Evolutionary conservation across 2,329 filamentous ascomycete genomes (phyloP).

Genomic region (Neurospora crassa): DNA sequence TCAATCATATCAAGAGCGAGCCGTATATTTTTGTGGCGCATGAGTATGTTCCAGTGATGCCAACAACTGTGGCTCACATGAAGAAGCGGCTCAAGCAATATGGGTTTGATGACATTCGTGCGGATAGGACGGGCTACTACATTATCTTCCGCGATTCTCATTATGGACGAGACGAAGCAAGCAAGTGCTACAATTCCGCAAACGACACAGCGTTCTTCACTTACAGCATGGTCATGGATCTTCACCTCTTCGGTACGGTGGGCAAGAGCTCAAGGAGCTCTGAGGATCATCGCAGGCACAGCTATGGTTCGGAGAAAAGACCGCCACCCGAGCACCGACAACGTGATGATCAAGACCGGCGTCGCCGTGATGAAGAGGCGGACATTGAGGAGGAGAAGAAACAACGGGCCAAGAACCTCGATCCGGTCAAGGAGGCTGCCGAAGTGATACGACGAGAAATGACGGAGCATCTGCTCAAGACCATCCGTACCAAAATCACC

Average conservation of each 20-base stretch:
- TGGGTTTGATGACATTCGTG: constrained; percentile 69
- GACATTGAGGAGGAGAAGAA: constrained; percentile 87
- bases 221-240: constrained; percentile 84
- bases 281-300: constrained; percentile 21
- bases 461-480: constrained; percentile 75
- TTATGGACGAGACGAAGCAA: constrained; percentile 68
- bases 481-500: constrained; percentile 81
- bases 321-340: constrained; percentile 37
- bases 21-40: constrained; percentile 90
- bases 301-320: constrained; percentile 27
- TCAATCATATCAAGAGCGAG: constrained; percentile 61
- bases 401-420: constrained; percentile 75
- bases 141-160: constrained; percentile 78
- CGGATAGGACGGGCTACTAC: constrained; percentile 82
- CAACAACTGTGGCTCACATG: constrained; percentile 78
- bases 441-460: constrained; percentile 72
- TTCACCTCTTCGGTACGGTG: constrained; percentile 37
- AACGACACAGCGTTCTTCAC: constrained; percentile 83
- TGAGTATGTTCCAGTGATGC: constrained; percentile 76
- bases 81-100: constrained; percentile 82
- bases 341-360: constrained; percentile 56
- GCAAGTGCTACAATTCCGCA: constrained; percentile 68
- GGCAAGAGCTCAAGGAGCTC: constrained; percentile 23
- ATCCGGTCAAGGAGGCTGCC: constrained; percentile 79
- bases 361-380: constrained; percentile 62